Base-by-base conservation (phyloP, 495 filamentous ascomycete genomes). In the Penicillium pulvis region DNA sequence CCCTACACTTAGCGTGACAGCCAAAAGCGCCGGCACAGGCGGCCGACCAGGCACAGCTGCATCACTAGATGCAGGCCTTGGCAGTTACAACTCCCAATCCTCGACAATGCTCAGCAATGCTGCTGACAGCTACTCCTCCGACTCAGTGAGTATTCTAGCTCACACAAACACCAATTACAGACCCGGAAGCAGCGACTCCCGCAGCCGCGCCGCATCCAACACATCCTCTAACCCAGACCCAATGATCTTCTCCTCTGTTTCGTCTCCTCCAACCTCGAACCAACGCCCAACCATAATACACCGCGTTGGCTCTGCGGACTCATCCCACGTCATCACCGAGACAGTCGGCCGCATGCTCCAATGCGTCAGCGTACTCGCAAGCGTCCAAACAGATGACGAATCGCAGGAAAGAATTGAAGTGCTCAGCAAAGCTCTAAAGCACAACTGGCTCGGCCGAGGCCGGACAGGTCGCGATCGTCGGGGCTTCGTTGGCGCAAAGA, bases 341-440 rank as follows among this genome's bases (percentile, higher is more conserved):
- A 96, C 91, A 53, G 93, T 96, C 9, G 94, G 91, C 2, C 81
- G 95, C 55, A 95, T 98, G 92, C 81, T 98, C 59, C 94, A 98
- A 74, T 98, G 95, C 68, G 87, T 98, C 71, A 90, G 87, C 64
- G 93, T 98, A 10, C 78, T 98, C 1, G 88, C 90, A 10, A 87
- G 87, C 61, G 83, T 95, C 12, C 86, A 88, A 66, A 84, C 76
- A 2, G 80, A 81, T 6, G 90, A 95, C 61, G 84, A 87, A n/a
- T 71, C 80, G 0, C 93, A 95, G 72, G 83, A 81, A 50, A 89
- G 85, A 74, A 89, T 97, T 66, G 91, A 96, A 56, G 80, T 90
- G 62, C 78, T 98, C 55, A 86, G 87, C 44, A 90, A 90, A 64
- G 84, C 90, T 47, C 79, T 98, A 56, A 98, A 98, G 73, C 81